A percentile compares a stretch with the other conserved stretches of the same genome.
phyloP scores from a whole-genome alignment of 805 yeast genomes.

The Metschnikowia anglica region DNA sequence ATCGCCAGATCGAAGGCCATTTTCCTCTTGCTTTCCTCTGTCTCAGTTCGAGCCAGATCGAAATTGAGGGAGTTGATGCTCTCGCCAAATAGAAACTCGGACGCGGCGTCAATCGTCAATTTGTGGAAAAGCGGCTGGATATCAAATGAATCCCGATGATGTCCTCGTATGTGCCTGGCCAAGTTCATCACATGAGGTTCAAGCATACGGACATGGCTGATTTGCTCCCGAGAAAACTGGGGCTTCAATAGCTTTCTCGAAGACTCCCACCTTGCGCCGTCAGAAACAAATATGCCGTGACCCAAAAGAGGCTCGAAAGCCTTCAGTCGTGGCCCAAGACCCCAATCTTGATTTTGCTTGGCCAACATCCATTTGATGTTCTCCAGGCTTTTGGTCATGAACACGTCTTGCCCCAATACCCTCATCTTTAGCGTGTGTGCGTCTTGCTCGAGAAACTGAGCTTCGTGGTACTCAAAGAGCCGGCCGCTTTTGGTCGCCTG shows the following conservation, averaged over 20 bases:
- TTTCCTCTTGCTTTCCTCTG: neutral
- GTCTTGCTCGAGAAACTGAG: constrained; percentile 1
- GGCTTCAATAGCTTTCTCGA: constrained; percentile 14
- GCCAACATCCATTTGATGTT: constrained; percentile 14
- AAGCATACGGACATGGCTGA: constrained; percentile 14
- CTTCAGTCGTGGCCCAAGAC: constrained; percentile 10
- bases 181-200: constrained; percentile 13
- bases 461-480: constrained; percentile 8
- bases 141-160: constrained; percentile 7
- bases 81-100: constrained; percentile 44
- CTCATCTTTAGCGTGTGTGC: constrained; percentile 8
- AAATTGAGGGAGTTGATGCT: neutral
- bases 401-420: constrained; percentile 1
- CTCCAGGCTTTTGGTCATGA: constrained; percentile 10
- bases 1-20: constrained; percentile 9
- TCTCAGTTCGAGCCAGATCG: neutral
- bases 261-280: constrained; percentile 14
- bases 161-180: constrained; percentile 1
- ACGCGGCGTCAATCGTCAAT: constrained; percentile 41
- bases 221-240: constrained; percentile 16
- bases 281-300: constrained; percentile 14
- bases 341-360: constrained; percentile 11
- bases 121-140: constrained; percentile 15
- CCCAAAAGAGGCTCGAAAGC: constrained; percentile 16
- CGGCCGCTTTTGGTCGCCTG: constrained; percentile 5